These are phyloP conservation scores for Aegilops longissima DNA, from an alignment of 176 grass and related monocot species.

Conservation along the genomic window DNA sequence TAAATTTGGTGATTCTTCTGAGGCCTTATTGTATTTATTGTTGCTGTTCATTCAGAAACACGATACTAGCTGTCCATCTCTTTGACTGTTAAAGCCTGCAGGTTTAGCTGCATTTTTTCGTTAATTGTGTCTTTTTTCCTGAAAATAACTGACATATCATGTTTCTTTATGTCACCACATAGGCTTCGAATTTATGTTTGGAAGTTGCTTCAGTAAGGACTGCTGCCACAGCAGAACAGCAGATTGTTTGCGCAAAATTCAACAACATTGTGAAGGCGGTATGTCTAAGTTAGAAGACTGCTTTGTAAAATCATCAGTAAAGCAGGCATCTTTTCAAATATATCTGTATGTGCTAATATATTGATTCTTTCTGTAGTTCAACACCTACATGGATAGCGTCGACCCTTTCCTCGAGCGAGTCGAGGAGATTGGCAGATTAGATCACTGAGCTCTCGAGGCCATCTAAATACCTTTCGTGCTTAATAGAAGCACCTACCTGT, in stretches of 20 bases:
- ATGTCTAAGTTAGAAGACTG: background rate
- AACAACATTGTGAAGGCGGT: conserved; percentile 47
- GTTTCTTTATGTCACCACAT: too few relatives aligned
- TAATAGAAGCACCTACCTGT: background rate
- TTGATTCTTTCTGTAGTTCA: conserved; percentile 28
- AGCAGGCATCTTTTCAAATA: background rate
- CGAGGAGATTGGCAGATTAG: conserved; percentile 28
- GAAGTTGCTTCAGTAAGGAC: conserved; percentile 26
- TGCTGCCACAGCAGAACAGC: conserved; percentile 30
- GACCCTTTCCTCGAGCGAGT: conserved; percentile 30
- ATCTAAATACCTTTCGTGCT: background rate
- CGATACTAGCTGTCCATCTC: too few relatives aligned
- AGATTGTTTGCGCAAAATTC: conserved; percentile 37
- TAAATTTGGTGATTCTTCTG: too few relatives aligned
- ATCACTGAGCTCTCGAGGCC: background rate
- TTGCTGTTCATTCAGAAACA: too few relatives aligned
- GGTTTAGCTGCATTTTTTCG: too few relatives aligned
- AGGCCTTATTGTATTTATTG: too few relatives aligned
- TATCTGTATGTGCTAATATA: background rate
- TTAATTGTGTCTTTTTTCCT: too few relatives aligned
- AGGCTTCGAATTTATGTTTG: conserved; percentile 31
- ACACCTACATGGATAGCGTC: background rate
- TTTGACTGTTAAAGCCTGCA: too few relatives aligned
- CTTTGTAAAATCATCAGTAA: background rate
- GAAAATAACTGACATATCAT: too few relatives aligned